Percentiles rank a stretch among this genome's conserved stretches.
phyloP scores from a whole-genome alignment of 192 early-diverging fungal genomes.

The Entomortierella chlamydospora region DNA sequence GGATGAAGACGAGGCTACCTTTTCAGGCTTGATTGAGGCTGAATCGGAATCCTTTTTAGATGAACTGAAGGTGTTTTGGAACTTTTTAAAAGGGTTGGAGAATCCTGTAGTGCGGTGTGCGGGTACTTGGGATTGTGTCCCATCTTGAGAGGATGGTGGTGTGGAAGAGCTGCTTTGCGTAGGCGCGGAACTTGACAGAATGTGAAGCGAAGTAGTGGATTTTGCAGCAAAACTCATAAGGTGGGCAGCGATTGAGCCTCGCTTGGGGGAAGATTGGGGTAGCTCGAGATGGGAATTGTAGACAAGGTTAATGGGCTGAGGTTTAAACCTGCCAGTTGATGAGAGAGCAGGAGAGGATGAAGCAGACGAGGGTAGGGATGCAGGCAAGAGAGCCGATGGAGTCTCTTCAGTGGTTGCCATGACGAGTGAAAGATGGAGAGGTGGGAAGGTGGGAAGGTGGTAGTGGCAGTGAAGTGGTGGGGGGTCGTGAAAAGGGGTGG shows the following conservation, averaged over 20 bases:
- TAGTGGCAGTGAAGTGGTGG: too few species aligned
- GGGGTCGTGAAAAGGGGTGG: background rate
- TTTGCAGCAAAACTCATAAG: constrained; percentile 36
- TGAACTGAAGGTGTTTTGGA: constrained; percentile 8
- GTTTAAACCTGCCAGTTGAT: constrained; percentile 12
- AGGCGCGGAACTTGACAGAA: constrained; percentile 45
- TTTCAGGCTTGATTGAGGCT: constrained; percentile 12
- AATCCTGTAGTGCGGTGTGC: constrained; percentile 30
- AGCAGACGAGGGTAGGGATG: constrained; percentile 7
- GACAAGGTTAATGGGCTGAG: constrained; percentile 25
- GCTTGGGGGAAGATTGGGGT: constrained; percentile 13
- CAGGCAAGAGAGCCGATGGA: background rate
- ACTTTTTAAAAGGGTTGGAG: constrained; percentile 53
- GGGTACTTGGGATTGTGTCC: constrained; percentile 14
- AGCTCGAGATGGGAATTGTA: constrained; percentile 4
- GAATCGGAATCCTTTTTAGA: constrained; percentile 34
- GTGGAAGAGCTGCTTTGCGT: background rate
- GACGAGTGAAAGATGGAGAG: background rate
- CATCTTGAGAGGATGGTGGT: constrained; percentile 13
- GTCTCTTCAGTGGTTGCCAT: background rate
- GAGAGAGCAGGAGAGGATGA: constrained; percentile 8
- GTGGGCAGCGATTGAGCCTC: constrained; percentile 48
- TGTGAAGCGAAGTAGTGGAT: constrained; percentile 43
- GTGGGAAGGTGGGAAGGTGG: background rate
- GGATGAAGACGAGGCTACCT: constrained; percentile 22